Evolutionary conservation across 2,329 filamentous ascomycete species (phyloP).

Genomic region (Colletotrichum sp.): DNA sequence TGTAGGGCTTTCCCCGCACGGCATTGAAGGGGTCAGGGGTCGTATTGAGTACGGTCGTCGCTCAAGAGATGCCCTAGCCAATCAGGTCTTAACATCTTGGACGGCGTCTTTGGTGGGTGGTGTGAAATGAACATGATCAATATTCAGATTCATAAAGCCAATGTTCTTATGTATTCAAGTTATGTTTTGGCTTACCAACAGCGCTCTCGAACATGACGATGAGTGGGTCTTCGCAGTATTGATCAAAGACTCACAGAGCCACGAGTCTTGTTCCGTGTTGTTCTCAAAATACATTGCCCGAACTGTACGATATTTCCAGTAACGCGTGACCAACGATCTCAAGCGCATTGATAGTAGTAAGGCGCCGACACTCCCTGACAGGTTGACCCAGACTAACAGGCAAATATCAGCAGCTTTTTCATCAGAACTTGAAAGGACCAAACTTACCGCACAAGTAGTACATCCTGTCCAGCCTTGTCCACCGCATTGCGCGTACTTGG

Average conservation of each 20-base stretch:
- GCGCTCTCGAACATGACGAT: background rate
- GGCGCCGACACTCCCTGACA: background rate
- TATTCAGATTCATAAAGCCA: rapidly evolving
- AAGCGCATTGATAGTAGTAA: background rate
- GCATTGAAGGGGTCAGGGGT: background rate
- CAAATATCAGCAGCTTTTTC: background rate
- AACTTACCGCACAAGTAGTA: conserved; percentile 41
- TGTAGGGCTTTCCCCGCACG: background rate
- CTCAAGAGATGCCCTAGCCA: background rate
- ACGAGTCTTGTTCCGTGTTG: background rate
- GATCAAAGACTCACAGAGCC: background rate
- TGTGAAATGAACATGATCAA: background rate
- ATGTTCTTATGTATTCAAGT: background rate
- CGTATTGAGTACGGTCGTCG: background rate
- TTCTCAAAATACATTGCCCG: background rate
- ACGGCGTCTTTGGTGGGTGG: background rate
- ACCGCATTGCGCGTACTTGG: conserved; percentile 42
- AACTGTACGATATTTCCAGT: rapidly evolving
- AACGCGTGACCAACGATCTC: rapidly evolving
- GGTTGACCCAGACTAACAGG: background rate
- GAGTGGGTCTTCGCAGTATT: background rate
- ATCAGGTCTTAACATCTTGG: background rate
- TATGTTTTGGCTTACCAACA: rapidly evolving
- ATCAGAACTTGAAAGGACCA: conserved; percentile 27
- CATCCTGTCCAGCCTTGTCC: conserved; percentile 45